Evolutionary conservation across 768 basidiomycete genomes (phyloP), one percentile per base, ranked within the genome.

Genomic region (Rhodotorula sphaerocarpa): DNA sequence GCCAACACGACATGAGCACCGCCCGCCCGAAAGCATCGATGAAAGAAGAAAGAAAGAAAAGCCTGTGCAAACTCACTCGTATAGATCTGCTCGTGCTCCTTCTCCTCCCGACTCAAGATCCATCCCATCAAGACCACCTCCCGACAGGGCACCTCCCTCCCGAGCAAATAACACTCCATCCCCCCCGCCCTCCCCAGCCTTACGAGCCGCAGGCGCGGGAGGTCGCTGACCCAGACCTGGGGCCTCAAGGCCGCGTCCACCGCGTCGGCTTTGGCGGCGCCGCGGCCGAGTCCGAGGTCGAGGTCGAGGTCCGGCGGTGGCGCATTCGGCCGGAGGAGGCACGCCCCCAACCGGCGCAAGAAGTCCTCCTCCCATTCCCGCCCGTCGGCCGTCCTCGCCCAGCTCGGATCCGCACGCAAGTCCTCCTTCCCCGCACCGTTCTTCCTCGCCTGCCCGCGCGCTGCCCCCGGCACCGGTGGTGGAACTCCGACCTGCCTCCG

Each of bases 81-180:
- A 10, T 56, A 59, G 27, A 25, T 30, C 58, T 57, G 59, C 21
- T 12, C 34, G n/a, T 41, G 28, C 15, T 57, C 51, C 23, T 23
- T 36, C 12, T 66, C 65, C 53, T 65, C 58, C 14, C n/a, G 3
- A 3, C 18, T 46, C 11, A 54, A 33, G n/a, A 66, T 46, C 59
- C 59, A 61, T 1, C 65, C 65, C 3, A 45, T 42, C 27, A 61
- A n/a, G 20, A 57, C 43, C 27, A 58, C 65, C 14, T 9, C 12
- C 30, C 47, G 16, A 30, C 56, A 57, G 15, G 65, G 65, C 20
- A 57, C 54, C 52, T 66, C 65, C 15, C 45, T 34, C 23, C 63
- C 55, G 21, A 63, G 15, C 31, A 63, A 15, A 45, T 57, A 63
- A 30, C 62, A 58, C 27, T 63, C 62, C 5, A 50, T 20, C 0